These are phyloP conservation scores for Aspergillus olivimuriae DNA, from an alignment of 495 filamentous ascomycete species.

Conservation along the genomic window DNA sequence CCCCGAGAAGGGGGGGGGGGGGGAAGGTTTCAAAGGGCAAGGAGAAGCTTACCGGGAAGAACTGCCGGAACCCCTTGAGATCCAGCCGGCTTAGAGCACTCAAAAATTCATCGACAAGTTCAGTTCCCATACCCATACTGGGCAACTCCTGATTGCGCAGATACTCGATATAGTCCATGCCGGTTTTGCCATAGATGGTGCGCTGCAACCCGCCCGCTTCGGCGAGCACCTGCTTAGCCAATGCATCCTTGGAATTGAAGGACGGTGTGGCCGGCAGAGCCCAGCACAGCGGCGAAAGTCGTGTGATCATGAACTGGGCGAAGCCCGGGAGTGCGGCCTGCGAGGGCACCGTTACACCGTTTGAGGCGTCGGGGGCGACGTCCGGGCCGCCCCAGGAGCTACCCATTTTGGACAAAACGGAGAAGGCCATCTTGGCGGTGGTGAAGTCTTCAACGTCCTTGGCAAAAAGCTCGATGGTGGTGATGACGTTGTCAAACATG, in stretches of 20 bases:
- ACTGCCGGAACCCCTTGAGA: constrained; percentile 47
- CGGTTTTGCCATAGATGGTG: constrained; percentile 80
- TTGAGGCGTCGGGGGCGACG: constrained; percentile 50
- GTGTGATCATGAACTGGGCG: constrained; percentile 76
- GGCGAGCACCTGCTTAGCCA: constrained; percentile 72
- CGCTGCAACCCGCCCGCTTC: constrained; percentile 83
- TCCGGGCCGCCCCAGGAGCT: constrained; percentile 80
- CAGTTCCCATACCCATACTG: constrained; percentile 46
- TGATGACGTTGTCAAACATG: constrained; percentile 78
- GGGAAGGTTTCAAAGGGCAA: too few relatives aligned
- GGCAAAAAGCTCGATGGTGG: constrained; percentile 75
- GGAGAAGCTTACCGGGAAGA: constrained; percentile 48
- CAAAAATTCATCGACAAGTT: constrained; percentile 52
- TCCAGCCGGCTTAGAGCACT: constrained; percentile 44
- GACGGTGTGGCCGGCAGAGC: constrained; percentile 64
- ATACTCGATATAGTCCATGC: constrained; percentile 52
- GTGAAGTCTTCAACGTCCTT: constrained; percentile 69
- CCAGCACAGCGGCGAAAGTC: constrained; percentile 88
- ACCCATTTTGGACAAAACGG: constrained; percentile 70
- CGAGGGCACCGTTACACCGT: constrained; percentile 23
- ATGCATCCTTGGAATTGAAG: constrained; percentile 80
- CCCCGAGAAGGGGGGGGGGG: too few relatives aligned
- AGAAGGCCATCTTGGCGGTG: constrained; percentile 78
- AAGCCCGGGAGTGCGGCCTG: constrained; percentile 75
- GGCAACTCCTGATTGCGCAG: constrained; percentile 47